Evolutionary conservation across 2,329 filamentous ascomycete genomes (phyloP), one percentile per base, ranked within the genome.

Genomic region (Phialemonium atrogriseum): DNA sequence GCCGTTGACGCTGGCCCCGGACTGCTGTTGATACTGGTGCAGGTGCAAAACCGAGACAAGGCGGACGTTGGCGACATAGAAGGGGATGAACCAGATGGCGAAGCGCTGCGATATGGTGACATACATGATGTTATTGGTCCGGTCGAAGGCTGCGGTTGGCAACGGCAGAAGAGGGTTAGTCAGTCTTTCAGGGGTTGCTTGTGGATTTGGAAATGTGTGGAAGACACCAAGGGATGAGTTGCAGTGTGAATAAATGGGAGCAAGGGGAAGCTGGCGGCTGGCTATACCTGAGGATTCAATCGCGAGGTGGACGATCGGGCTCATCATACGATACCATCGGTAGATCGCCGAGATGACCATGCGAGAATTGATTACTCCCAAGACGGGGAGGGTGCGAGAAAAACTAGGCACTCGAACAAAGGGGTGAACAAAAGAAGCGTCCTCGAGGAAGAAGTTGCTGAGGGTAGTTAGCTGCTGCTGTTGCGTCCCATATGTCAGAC

Each of bases 321-420:
- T 85, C 50, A 94, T 64, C 41, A 89, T 81, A 49, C 86, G 84
- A 57, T 93, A 46, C 83, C 82, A 88, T 24, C 77, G 73, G 49
- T 85, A 93, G 35, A 94, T 79, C 44, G 69, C 66, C 28, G 71
- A 60, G 12, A 93, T 66, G 5, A 84, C 51, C 58, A 68, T 75
- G 25, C 84, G 68, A 8, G 82, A 88, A 40, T 79, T 73, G 15
- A 73, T 34, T 1, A 47, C 45, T 7, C 56, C 54, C 1, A 62
- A 42, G 3, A 66, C 44, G 2, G 64, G 68, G 2, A 71, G 30
- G 2, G 49, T 36, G 12, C 61, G 51, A 4, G 52, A 49, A 41
- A 77, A 71, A 6, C 63, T 60, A 1, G 73, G 71, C 2, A 85
- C 83, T 10, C 76, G 72, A 48, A 82, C 87, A 52, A 89, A 80